Conservation (phyloP, 2,329 filamentous ascomycete genomes). For the Pestalotiopsis sp. region DNA sequence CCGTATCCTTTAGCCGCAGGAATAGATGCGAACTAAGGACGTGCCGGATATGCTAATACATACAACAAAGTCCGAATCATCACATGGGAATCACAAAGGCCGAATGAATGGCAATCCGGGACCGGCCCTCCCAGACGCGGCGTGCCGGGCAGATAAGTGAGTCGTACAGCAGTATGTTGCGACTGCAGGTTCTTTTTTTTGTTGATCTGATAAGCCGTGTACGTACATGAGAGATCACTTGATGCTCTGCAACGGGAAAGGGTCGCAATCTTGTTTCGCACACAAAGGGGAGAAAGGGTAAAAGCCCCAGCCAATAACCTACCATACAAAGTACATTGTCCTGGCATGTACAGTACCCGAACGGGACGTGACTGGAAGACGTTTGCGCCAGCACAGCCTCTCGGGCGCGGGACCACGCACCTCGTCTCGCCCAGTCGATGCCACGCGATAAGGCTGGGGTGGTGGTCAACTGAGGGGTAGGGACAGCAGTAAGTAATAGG, state of each 20-base stretch:
- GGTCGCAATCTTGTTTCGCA: background rate
- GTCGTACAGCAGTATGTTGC: too few species aligned
- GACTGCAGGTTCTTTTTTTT: too few species aligned
- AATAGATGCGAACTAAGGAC: too few species aligned
- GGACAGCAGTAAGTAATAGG: too few species aligned
- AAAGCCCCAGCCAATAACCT: background rate
- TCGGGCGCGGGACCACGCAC: background rate
- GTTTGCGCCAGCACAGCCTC: slow-evolving; percentile 4
- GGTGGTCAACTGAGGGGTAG: slow-evolving; percentile 8
- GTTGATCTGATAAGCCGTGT: too few species aligned
- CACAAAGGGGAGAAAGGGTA: background rate
- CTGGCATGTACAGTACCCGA: background rate
- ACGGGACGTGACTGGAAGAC: background rate
- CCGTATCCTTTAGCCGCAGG: too few species aligned
- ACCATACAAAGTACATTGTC: background rate
- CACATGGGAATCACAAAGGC: too few species aligned
- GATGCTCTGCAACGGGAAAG: background rate
- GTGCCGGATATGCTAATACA: too few species aligned
- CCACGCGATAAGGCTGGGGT: slow-evolving; percentile 12
- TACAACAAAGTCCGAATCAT: too few species aligned
- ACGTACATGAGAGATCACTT: background rate
- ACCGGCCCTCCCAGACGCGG: too few species aligned
- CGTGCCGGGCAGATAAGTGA: too few species aligned
- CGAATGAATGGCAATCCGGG: too few species aligned
- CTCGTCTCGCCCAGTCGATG: background rate